phyloP scores from a whole-genome alignment of 352 stramenopile genomes.

The Pythium chondricola region DNA sequence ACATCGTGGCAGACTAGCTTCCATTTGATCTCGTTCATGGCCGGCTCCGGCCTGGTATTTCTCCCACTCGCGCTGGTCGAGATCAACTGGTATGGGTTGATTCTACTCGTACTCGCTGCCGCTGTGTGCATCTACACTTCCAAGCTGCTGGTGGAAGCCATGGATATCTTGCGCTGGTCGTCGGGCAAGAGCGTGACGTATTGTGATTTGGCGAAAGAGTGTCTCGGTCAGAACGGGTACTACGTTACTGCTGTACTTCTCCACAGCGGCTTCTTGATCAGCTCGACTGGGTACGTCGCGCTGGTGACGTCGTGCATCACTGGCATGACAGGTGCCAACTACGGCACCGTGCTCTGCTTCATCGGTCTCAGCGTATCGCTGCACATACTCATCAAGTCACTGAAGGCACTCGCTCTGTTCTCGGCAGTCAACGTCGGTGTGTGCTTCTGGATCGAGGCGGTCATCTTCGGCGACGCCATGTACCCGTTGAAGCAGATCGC shows the following conservation, averaged over 20 bases:
- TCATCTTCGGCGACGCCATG: constrained; percentile 81
- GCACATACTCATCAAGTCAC: constrained; percentile 61
- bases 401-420: constrained; percentile 46
- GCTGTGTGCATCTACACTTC: constrained; percentile 53
- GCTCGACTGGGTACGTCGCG: constrained; percentile 50
- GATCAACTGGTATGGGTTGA: constrained; percentile 70
- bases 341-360: constrained; percentile 47
- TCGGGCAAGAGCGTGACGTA: constrained; percentile 55
- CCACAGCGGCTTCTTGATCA: constrained; percentile 53
- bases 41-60: constrained; percentile 64
- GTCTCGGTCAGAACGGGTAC: constrained; percentile 43
- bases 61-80: constrained; percentile 69
- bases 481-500: constrained; percentile 77
- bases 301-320: constrained; percentile 51
- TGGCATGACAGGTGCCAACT: constrained; percentile 50
- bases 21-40: constrained; percentile 72
- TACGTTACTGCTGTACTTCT: constrained; percentile 36
- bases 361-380: constrained; percentile 48
- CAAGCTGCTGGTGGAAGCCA: constrained; percentile 57
- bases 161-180: constrained; percentile 67
- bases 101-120: constrained; percentile 47
- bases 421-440: constrained; percentile 75
- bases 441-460: constrained; percentile 70
- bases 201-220: constrained; percentile 62
- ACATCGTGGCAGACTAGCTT: constrained; percentile 60